phyloP scores from a whole-genome alignment of 179 eudicot genomes.

The Pouteria campechiana region DNA sequence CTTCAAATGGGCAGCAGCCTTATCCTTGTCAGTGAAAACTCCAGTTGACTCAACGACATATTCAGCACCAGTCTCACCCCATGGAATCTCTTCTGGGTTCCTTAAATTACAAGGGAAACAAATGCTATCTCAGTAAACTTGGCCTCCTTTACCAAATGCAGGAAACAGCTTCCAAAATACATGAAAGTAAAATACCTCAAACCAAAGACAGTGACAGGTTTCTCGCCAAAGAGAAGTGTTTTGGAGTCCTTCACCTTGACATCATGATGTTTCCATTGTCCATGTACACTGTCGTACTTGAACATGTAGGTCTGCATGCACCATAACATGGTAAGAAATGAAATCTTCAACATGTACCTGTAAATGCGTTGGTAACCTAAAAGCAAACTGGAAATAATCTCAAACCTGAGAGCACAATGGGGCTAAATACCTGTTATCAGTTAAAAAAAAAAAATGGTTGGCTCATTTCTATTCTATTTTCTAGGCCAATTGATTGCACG shows the following conservation, averaged over 20 bases:
- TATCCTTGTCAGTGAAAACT: conserved; percentile 63
- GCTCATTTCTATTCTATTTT: no score
- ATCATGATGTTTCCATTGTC: conserved; percentile 45
- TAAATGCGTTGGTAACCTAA: not conserved
- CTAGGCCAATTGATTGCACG: no score
- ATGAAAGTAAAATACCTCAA: conserved; percentile 16
- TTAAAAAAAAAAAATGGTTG: no score
- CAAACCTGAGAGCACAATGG: no score
- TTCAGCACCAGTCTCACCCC: conserved; percentile 52
- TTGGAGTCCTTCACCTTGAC: conserved; percentile 46
- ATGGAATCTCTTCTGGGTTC: conserved; percentile 74
- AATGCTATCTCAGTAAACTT: not conserved
- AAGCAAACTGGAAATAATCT: not conserved
- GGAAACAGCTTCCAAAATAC: not conserved
- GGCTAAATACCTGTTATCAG: no score
- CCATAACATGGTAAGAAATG: not conserved
- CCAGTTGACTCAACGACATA: conserved; percentile 63
- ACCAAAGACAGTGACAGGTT: conserved; percentile 43
- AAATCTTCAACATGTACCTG: not conserved
- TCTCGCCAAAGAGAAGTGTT: conserved; percentile 51
- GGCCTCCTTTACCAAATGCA: not conserved
- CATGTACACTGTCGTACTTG: conserved; percentile 50
- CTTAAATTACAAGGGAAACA: conserved; percentile 15
- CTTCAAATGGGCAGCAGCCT: conserved; percentile 71
- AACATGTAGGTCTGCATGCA: conserved; percentile 48